These are phyloP conservation scores for Sphagnum contortum DNA, from an alignment of 225 moss, liverwort and hornwort genomes.

Conservation along the genomic window DNA sequence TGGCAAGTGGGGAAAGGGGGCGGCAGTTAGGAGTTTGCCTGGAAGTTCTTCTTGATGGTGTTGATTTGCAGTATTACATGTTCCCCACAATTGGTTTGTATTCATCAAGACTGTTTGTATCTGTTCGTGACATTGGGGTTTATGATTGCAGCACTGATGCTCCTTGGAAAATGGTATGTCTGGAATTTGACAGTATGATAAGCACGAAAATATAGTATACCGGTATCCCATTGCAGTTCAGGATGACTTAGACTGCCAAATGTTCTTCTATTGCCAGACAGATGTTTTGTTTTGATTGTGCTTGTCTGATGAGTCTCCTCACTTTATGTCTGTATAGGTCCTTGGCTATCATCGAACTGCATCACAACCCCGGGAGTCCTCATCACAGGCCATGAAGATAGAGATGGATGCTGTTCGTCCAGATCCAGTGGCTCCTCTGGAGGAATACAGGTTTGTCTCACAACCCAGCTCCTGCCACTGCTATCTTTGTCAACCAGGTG, in stretches of 20 bases:
- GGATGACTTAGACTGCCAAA: too few relatives aligned
- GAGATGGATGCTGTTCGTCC: constrained; percentile 98
- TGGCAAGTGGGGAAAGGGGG: constrained; percentile 40
- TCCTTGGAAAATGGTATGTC: constrained; percentile 70
- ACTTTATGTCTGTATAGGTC: constrained; percentile 32
- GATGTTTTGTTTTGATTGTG: too few relatives aligned
- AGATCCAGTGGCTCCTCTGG: constrained; percentile 70
- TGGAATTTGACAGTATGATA: too few relatives aligned
- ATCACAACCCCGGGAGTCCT: constrained; percentile 86
- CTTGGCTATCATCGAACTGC: constrained; percentile 82
- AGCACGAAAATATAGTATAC: too few relatives aligned
- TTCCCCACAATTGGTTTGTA: constrained; percentile 72
- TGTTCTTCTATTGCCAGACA: too few relatives aligned
- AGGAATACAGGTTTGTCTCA: constrained; percentile 74
- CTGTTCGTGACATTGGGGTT: constrained; percentile 72
- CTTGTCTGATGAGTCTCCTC: too few relatives aligned
- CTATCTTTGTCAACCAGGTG: background rate
- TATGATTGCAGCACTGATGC: constrained; percentile 89
- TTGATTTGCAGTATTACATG: constrained; percentile 72
- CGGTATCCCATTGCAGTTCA: too few relatives aligned
- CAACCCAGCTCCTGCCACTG: background rate
- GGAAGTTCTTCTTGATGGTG: constrained; percentile 66
- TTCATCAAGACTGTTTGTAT: constrained; percentile 79
- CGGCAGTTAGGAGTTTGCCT: constrained; percentile 66
- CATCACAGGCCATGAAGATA: constrained; percentile 83